Evolutionary conservation across 2,329 filamentous ascomycete genomes (phyloP).

Genomic region (Ceratocystis variospora): DNA sequence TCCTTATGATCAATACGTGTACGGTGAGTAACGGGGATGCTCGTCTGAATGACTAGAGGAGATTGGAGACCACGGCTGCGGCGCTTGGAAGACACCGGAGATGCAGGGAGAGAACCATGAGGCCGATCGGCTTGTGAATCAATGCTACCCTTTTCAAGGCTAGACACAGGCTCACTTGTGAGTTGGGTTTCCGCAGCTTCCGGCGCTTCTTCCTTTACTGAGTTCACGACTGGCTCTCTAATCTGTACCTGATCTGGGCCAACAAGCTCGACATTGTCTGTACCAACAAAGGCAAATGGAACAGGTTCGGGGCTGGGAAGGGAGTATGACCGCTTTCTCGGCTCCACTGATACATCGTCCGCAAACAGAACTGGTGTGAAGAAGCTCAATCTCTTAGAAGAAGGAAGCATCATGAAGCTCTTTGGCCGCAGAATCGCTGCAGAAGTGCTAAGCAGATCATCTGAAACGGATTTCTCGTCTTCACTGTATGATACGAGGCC

Average conservation of each 20-base stretch:
- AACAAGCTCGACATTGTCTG: constrained; percentile 16
- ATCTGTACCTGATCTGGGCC: constrained; percentile 2
- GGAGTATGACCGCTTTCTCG: constrained; percentile 36
- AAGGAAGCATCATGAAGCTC: constrained; percentile 32
- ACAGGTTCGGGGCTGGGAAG: constrained; percentile 31
- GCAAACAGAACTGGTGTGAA: constrained; percentile 17
- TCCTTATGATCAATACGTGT: constrained; percentile 13
- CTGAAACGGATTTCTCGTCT: constrained; percentile 39
- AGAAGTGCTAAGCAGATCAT: constrained; percentile 25
- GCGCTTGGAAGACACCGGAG: constrained; percentile 6
- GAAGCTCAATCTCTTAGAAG: constrained; percentile 17
- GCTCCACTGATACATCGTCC: constrained; percentile 21
- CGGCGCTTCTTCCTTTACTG: not conserved
- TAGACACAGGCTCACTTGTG: not conserved
- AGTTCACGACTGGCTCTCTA: not conserved
- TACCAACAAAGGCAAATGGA: constrained; percentile 21
- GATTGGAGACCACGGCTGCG: constrained; percentile 15
- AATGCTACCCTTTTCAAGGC: not conserved
- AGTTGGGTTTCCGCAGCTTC: not conserved
- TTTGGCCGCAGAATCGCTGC: constrained; percentile 30
- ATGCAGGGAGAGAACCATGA: not conserved
- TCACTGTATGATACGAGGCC: constrained; percentile 50
- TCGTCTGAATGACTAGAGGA: constrained; percentile 17
- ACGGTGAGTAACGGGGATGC: constrained; percentile 7
- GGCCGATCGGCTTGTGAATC: not conserved